Conservation (phyloP, 805 yeast genomes). For the Spathaspora passalidarum region DNA sequence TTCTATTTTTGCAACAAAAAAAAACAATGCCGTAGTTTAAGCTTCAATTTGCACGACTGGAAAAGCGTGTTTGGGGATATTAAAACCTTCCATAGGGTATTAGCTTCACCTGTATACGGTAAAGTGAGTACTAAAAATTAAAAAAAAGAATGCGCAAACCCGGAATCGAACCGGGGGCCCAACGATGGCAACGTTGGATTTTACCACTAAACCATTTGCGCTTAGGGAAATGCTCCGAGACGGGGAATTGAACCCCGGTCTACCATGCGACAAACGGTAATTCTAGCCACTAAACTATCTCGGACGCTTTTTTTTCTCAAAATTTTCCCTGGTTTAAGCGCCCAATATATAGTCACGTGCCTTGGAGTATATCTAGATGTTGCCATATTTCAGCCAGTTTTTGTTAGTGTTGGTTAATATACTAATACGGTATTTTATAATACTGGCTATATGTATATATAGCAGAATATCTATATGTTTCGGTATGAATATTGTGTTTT, state of each 20-base stretch:
- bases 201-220: constrained; percentile 27
- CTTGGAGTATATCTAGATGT: background rate
- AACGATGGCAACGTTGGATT: constrained; percentile 31
- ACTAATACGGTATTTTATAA: too few relatives aligned
- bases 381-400: background rate
- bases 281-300: constrained; percentile 15
- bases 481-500: background rate
- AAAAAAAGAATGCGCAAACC: constrained; percentile 21
- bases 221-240: constrained; percentile 13
- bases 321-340: background rate
- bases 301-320: constrained; percentile 3
- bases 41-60: background rate
- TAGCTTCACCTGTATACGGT: too few relatives aligned
- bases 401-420: too few relatives aligned
- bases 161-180: constrained; percentile 36
- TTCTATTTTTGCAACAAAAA: background rate
- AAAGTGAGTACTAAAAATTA: constrained; percentile 1
- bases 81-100: background rate
- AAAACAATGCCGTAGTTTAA: background rate
- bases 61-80: too few relatives aligned
- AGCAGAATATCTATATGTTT: background rate
- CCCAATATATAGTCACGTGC: background rate
- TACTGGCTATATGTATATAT: background rate
- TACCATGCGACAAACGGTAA: constrained; percentile 20
- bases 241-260: constrained; percentile 22